These are phyloP conservation scores for Penicillium sp. DNA, from an alignment of 2,329 filamentous ascomycete genomes.

Conservation along the genomic window DNA sequence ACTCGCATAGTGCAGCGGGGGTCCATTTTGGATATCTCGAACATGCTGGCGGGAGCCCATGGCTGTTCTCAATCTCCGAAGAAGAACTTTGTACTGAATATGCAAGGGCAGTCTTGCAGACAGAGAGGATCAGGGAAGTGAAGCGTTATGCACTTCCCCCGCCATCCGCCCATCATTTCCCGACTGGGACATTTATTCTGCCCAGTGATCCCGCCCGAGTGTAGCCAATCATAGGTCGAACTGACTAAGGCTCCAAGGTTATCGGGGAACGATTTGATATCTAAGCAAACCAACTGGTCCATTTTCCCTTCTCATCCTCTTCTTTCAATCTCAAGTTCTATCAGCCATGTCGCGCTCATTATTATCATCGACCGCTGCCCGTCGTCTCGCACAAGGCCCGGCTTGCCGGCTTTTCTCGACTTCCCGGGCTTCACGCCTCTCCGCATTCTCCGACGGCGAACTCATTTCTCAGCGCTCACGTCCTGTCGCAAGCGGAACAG, in stretches of 20 bases:
- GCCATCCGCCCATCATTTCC: constrained; percentile 15
- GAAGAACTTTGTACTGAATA: background rate
- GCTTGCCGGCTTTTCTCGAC: constrained; percentile 24
- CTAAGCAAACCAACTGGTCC: constrained; percentile 18
- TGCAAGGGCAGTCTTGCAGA: background rate
- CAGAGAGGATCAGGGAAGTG: background rate
- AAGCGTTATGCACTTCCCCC: constrained; percentile 9
- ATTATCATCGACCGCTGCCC: constrained; percentile 24
- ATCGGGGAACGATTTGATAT: constrained; percentile 24
- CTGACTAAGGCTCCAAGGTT: constrained; percentile 29
- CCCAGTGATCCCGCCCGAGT: constrained; percentile 21
- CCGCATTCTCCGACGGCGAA: constrained; percentile 31
- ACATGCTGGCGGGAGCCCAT: constrained; percentile 35
- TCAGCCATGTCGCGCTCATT: constrained; percentile 33
- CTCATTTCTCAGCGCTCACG: constrained; percentile 20
- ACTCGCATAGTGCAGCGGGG: constrained; percentile 32
- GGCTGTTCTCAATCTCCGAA: background rate
- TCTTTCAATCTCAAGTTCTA: background rate
- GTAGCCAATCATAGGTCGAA: constrained; percentile 32
- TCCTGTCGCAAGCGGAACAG: constrained; percentile 1
- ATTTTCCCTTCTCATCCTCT: constrained; percentile 3
- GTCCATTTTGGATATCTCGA: constrained; percentile 28
- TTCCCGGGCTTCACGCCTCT: constrained; percentile 26
- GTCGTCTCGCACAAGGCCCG: constrained; percentile 25
- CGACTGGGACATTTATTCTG: constrained; percentile 25